phyloP scores from a whole-genome alignment of 2,329 filamentous ascomycete species.

The Colletotrichum chlorophyti region DNA sequence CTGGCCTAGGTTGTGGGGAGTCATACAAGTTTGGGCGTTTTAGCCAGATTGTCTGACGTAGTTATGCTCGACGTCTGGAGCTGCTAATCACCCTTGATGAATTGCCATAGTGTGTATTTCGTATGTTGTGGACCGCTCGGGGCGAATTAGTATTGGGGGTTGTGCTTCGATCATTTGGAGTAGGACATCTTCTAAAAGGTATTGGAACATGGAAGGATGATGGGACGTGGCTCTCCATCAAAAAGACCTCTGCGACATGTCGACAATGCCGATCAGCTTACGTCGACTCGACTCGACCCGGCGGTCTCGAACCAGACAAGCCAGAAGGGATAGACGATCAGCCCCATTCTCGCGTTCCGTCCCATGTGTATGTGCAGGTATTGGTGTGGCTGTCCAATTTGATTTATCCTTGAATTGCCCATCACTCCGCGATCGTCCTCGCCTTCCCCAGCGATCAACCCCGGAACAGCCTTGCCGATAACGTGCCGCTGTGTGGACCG shows the following conservation, averaged over 20 bases:
- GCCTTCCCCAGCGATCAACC: conserved; percentile 17
- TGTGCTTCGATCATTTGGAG: neutral
- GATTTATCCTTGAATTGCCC: neutral
- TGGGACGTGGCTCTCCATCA: no score
- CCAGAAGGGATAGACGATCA: no score
- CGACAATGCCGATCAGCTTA: no score
- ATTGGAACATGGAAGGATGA: no score
- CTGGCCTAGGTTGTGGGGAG: neutral
- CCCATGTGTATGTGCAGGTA: neutral
- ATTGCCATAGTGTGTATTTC: no score
- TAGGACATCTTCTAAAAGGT: no score
- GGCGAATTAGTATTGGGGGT: no score
- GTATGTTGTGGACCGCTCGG: neutral
- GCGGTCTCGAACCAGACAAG: no score
- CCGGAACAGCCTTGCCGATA: conserved; percentile 19
- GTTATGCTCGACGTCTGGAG: neutral
- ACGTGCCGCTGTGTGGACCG: conserved; percentile 12
- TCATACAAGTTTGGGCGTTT: conserved; percentile 1
- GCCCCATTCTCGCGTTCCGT: neutral
- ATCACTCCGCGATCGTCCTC: neutral
- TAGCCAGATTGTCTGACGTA: conserved; percentile 7
- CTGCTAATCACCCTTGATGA: neutral
- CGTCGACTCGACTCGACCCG: neutral
- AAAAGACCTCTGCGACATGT: no score
- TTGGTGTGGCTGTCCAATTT: neutral